Percentiles rank a stretch among this genome's conserved stretches.
Conservation (phyloP, 148 eudicot genomes). For the Nepenthes gracilis region DNA sequence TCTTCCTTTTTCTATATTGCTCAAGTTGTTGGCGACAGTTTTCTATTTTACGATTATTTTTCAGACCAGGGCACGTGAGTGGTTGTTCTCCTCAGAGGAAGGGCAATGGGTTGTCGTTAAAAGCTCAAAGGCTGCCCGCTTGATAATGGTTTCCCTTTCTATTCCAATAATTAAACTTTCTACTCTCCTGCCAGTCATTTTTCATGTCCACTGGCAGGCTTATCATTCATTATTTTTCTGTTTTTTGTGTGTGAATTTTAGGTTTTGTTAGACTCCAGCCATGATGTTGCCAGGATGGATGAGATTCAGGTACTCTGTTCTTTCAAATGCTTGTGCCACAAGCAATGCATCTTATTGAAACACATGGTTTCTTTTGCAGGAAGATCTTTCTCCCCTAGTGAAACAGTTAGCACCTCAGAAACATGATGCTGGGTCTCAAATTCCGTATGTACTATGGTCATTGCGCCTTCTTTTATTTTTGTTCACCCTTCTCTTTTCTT, state of each 20-base stretch:
- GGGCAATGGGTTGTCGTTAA: constrained; percentile 95
- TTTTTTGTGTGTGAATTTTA: constrained; percentile 14
- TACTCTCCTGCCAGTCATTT: neutral
- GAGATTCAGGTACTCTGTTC: constrained; percentile 59
- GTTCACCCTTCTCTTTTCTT: neutral
- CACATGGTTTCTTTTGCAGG: constrained; percentile 27
- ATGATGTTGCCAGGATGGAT: constrained; percentile 49
- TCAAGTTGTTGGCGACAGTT: neutral
- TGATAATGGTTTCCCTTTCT: constrained; percentile 48
- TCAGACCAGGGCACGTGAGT: constrained; percentile 74
- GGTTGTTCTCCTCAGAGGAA: constrained; percentile 92
- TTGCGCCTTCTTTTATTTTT: neutral
- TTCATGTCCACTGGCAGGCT: neutral
- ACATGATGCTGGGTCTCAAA: constrained; percentile 42
- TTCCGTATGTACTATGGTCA: constrained; percentile 56
- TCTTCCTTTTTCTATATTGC: neutral
- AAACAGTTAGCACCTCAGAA: constrained; percentile 59
- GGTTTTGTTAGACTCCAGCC: constrained; percentile 73
- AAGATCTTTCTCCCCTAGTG: constrained; percentile 89
- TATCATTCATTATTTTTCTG: neutral
- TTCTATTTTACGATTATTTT: constrained; percentile 1
- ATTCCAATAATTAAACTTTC: neutral
- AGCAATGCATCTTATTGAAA: neutral
- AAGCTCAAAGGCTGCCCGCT: constrained; percentile 84
- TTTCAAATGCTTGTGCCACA: neutral